A percentile compares a stretch with the other conserved stretches of the same genome.
Conservation (phyloP, 2,329 filamentous ascomycete genomes). For the Penicillium sp. region DNA sequence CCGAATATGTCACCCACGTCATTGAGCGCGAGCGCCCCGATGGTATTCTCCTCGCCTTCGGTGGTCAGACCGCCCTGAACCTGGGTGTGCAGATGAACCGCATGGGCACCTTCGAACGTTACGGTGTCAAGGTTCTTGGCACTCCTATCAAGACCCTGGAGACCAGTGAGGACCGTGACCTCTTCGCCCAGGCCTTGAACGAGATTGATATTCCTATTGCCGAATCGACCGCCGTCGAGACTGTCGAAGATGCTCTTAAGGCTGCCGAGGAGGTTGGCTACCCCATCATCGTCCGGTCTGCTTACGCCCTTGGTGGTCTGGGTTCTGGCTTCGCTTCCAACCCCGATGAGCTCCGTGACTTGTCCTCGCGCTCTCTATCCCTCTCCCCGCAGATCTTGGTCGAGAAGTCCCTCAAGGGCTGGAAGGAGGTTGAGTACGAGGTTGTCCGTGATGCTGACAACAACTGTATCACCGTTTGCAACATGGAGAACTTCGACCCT, state of each 20-base stretch:
- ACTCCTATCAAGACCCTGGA: conserved; percentile 91
- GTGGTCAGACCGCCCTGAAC: conserved; percentile 94
- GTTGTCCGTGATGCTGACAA: conserved; percentile 93
- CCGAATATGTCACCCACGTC: conserved; percentile 94
- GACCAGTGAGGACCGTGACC: conserved; percentile 87
- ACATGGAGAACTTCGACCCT: conserved; percentile 98
- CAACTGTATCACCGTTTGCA: conserved; percentile 99
- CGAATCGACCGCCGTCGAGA: conserved; percentile 84
- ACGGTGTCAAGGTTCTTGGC: conserved; percentile 88
- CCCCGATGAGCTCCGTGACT: conserved; percentile 81
- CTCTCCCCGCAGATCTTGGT: conserved; percentile 93
- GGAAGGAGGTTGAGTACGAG: conserved; percentile 99
- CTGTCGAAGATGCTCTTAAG: conserved; percentile 81
- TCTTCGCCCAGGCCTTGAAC: conserved; percentile 89
- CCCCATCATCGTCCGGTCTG: conserved; percentile 94
- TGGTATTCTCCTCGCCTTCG: conserved; percentile 94
- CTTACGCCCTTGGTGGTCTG: conserved; percentile 89
- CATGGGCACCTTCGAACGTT: conserved; percentile 88
- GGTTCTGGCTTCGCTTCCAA: conserved; percentile 95
- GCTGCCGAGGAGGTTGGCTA: conserved; percentile 84
- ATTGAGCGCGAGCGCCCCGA: conserved; percentile 94
- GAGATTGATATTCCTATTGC: conserved; percentile 98
- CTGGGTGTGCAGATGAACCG: conserved; percentile 95
- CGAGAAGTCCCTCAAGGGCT: conserved; percentile 97
- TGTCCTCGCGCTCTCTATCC: conserved; percentile 85